Evolutionary conservation across 345 rosid species (phyloP), one percentile per base, ranked within the genome.

Genomic region (Viola odorata): DNA sequence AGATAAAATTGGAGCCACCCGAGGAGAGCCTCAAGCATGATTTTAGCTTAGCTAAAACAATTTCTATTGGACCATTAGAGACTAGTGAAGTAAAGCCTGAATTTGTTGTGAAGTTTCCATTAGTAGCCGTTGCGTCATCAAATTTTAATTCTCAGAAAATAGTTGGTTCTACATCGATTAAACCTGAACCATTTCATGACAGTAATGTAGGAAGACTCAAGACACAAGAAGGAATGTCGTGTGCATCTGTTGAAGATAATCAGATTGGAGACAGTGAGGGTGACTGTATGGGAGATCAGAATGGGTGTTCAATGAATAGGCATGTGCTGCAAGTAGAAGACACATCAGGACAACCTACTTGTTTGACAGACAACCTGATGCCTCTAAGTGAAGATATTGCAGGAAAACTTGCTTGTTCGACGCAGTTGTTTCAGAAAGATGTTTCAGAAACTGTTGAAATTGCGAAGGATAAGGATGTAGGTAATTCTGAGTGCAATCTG

Each of bases 1-100:
- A 57, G 55, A 80, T 91, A 36, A 91, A 88, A 73, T 61, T 80
- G 42, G 96, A 91, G 75, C 81, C 81, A 5, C 41, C 61, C 67
- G 88, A 88, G 62, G 90, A 77, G 67, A 64, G 58, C 61, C 49
- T 48, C 61, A 73, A 56, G 57, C 54, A 38, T 66, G 73, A 66
- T 65, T 64, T 58, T 37, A 50, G 49, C 50, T 75, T 36, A 8
- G 61, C 60, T 66, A 58, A 61, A 48, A 60, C 57, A 16, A 69
- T 12, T 63, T 57, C 72, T 42, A 17, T 6, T 14, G 63, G 50
- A 41, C 1, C 50, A 13, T 61, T 63, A 51, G 67, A 23, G 32
- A 23, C 32, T 23, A 23, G 32, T 23, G 32, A 1, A 23, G 32
- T 63, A 37, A 91, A 88, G 75, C 61, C 15, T 44, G 96, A 86